Base-by-base conservation (phyloP, 345 rosid species). In the Gossypium bickii region DNA sequence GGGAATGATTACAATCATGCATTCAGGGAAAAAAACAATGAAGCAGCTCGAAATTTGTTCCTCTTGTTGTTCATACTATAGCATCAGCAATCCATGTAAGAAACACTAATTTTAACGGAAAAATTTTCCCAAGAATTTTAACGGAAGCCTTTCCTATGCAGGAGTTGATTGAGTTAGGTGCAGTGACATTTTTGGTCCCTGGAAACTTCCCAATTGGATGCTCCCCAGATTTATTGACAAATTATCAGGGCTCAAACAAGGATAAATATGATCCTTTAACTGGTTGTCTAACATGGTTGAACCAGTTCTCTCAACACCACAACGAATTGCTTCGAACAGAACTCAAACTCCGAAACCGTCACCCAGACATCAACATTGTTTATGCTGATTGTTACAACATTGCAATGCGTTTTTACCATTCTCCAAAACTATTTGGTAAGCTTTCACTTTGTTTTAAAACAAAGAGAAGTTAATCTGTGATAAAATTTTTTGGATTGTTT, bases 1-100 rank as follows among this genome's bases (percentile, higher is more conserved):
- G 88, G 88, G 3, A 88, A 88, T 2, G 92, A 88, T 72, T 84
- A 83, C 74, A 83, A 79, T 20, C 49, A 82, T 59, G 80, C 79
- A 0, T 76, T 86, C 34, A 49, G 73, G 2, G 76, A 84, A 29
- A 79, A 67, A 71, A 78, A 61, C 59, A 13, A 53, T 15, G 67
- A 79, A 38, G 80, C 48, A 13, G 72, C 76, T 43, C 83, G 27
- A 70, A 76, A 47, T 70, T 81, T 58, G 82, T 79, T 60, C 89
- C 92, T 64, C 69, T 60, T 22, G 76, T 83, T 20, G 65, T 82
- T 47, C 41, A 82, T 18, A 59, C 47, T 8, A 86, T 86, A 58
- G 80, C 67, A 75, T 74, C 75, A 7, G 76, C 84, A 24, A 60
- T 88, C 75, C 60, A 34, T 74, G 92, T 88, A 59, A 64, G 44